Evolutionary conservation across 2,329 filamentous ascomycete species (phyloP).

Genomic region (Knoxdaviesia proteae): DNA sequence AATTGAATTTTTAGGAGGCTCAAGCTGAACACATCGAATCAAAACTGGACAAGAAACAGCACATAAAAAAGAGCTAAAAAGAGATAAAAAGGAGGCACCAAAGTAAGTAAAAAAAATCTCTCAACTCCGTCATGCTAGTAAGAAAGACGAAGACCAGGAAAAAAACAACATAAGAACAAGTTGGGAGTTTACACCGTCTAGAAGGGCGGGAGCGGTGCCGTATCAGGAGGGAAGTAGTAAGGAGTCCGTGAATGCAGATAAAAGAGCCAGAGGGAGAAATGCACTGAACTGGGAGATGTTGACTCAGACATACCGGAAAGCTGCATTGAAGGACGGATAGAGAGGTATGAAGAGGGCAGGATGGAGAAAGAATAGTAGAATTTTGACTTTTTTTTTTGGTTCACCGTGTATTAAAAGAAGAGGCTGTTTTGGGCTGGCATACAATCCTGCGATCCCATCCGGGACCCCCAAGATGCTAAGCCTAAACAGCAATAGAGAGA

Average conservation of each 20-base stretch:
- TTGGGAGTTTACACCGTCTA: no score
- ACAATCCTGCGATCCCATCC: neutral
- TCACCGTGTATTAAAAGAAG: no score
- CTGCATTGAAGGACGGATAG: neutral
- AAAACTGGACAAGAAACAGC: neutral
- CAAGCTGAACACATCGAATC: neutral
- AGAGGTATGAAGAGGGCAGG: neutral
- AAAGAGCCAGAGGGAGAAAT: neutral
- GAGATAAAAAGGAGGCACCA: neutral
- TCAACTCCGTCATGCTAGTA: no score
- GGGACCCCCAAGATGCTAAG: neutral
- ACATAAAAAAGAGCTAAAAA: neutral
- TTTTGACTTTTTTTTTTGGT: no score
- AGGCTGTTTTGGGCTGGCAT: no score
- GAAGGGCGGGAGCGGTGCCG: no score
- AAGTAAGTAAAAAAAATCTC: neutral
- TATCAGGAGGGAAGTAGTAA: no score
- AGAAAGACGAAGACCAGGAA: neutral
- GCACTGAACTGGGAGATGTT: neutral
- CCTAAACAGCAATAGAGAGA: neutral
- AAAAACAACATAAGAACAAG: conserved; percentile 1
- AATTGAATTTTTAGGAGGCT: neutral
- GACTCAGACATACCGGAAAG: no score
- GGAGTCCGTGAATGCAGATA: neutral
- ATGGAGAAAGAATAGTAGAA: neutral